Evolutionary conservation across 2,329 filamentous ascomycete genomes (phyloP).

Genomic region (Aspergillus caelatus): DNA sequence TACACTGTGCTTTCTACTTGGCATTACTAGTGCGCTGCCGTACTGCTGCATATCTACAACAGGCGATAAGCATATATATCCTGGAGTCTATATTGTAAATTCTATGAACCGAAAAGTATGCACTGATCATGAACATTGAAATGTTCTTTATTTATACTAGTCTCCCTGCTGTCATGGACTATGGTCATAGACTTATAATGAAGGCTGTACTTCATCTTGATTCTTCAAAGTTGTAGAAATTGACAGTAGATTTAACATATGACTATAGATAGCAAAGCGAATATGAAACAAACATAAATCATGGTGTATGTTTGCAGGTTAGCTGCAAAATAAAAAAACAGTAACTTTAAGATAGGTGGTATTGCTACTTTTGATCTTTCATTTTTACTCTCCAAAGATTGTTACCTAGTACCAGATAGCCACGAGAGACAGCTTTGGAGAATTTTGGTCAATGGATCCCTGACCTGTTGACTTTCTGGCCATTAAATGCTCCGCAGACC

Average conservation of each 20-base stretch:
- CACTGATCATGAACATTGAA: too few species aligned
- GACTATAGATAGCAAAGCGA: background rate
- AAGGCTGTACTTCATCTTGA: background rate
- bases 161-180: background rate
- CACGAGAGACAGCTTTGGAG: conserved; percentile 8
- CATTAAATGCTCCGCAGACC: background rate
- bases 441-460: background rate
- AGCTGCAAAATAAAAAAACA: background rate
- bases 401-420: background rate
- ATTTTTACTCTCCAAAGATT: background rate
- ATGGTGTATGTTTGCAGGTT: background rate
- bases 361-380: background rate
- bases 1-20: too few species aligned
- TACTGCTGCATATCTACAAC: too few species aligned
- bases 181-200: background rate
- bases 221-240: background rate
- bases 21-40: too few species aligned
- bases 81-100: too few species aligned
- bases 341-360: too few species aligned
- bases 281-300: background rate
- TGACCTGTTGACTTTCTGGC: conserved; percentile 11
- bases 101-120: too few species aligned
- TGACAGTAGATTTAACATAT: background rate
- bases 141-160: too few species aligned
- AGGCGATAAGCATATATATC: too few species aligned